These are phyloP conservation scores for Diaporthe aspalathi DNA, from an alignment of 2,329 filamentous ascomycete genomes.

Conservation along the genomic window DNA sequence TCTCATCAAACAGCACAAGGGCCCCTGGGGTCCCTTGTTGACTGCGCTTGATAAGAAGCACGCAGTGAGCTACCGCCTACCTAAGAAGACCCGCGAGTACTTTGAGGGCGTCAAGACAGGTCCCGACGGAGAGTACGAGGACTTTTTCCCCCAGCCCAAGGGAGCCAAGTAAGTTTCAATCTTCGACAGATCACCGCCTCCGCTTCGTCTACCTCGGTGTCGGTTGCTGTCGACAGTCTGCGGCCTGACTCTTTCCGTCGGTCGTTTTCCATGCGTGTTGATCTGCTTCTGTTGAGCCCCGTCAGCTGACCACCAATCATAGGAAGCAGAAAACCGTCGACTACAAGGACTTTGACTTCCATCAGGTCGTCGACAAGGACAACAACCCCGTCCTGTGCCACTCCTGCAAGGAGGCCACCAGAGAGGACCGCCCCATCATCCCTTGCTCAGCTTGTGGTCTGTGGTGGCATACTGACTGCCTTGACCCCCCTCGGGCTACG, in stretches of 20 bases:
- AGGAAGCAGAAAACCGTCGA: constrained; percentile 69
- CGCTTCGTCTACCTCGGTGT: no score
- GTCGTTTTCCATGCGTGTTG: not conserved
- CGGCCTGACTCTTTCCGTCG: not conserved
- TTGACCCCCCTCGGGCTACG: constrained; percentile 84
- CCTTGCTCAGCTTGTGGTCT: constrained; percentile 86
- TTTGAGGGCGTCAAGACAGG: constrained; percentile 85
- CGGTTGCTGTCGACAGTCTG: not conserved
- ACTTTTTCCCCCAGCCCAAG: constrained; percentile 67
- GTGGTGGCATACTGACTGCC: constrained; percentile 92
- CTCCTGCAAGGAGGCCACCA: constrained; percentile 75
- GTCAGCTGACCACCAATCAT: constrained; percentile 47
- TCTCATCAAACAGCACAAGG: constrained; percentile 60
- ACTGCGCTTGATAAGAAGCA: constrained; percentile 75
- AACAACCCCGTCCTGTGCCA: constrained; percentile 83
- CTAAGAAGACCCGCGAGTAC: constrained; percentile 75
- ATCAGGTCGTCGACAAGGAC: constrained; percentile 76
- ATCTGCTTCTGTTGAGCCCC: not conserved
- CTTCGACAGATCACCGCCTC: not conserved
- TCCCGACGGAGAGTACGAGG: constrained; percentile 83
- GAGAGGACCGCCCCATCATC: constrained; percentile 77
- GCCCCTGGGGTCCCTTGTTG: constrained; percentile 72
- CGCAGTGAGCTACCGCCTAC: constrained; percentile 78
- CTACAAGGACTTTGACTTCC: constrained; percentile 74
- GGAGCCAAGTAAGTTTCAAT: constrained; percentile 68